phyloP scores from a whole-genome alignment of 148 eudicot species.

The Camellia japonica region DNA sequence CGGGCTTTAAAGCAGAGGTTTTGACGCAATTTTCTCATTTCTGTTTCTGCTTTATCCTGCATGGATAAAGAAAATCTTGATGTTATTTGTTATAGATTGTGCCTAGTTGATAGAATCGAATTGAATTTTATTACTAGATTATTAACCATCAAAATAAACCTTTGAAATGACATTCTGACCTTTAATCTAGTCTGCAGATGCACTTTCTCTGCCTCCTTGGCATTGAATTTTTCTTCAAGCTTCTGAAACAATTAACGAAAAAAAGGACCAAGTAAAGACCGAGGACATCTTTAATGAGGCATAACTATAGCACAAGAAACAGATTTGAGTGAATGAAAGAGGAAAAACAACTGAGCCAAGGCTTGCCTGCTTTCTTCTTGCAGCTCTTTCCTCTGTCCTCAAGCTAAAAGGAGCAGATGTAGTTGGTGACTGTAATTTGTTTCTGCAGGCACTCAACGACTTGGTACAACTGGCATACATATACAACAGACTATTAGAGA shows the following conservation, averaged over 20 bases:
- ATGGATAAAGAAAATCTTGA: background rate
- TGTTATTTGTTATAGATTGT: background rate
- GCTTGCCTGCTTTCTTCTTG: conserved; percentile 56
- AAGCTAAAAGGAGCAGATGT: conserved; percentile 40
- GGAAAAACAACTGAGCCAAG: background rate
- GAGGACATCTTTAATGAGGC: background rate
- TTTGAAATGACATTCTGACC: conserved; percentile 23
- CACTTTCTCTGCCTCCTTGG: conserved; percentile 35
- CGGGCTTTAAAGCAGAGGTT: conserved; percentile 77
- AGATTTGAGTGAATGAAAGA: background rate
- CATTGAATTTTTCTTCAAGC: conserved; percentile 54
- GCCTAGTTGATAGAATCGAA: background rate
- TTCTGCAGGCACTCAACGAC: conserved; percentile 42
- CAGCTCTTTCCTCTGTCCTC: conserved; percentile 58
- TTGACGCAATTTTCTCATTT: conserved; percentile 60
- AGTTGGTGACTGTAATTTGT: conserved; percentile 48
- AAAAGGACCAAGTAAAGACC: background rate
- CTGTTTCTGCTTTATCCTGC: conserved; percentile 78
- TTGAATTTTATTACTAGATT: background rate
- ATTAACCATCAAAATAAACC: too few relatives aligned
- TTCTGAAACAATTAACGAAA: conserved; percentile 27
- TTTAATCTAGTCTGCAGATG: conserved; percentile 42
- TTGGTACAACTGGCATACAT: conserved; percentile 34
- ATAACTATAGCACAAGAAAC: background rate
- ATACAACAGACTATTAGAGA: background rate